Evolutionary conservation across 768 basidiomycete species (phyloP).

Genomic region (Hirschioporus abietinus): DNA sequence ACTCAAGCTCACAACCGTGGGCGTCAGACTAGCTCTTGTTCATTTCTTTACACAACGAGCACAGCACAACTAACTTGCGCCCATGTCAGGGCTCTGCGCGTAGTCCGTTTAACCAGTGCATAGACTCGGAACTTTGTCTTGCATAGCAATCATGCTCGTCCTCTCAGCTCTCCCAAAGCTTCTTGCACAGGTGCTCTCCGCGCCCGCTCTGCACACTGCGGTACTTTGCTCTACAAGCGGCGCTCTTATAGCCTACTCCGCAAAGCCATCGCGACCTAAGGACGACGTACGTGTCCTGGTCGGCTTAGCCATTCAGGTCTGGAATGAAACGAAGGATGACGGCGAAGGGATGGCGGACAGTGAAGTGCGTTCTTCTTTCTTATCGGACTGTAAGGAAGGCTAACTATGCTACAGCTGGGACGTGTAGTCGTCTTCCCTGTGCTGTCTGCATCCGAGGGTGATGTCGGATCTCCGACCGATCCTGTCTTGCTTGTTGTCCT

Average conservation of each 20-base stretch:
- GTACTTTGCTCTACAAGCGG: slow-evolving; percentile 70
- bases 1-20: not conserved
- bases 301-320: slow-evolving; percentile 68
- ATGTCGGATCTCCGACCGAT: slow-evolving; percentile 22
- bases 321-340: slow-evolving; percentile 67
- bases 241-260: slow-evolving; percentile 63
- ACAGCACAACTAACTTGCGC: not conserved
- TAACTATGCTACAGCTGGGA: slow-evolving; percentile 46
- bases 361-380: slow-evolving; percentile 47
- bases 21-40: not conserved
- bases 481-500: slow-evolving; percentile 69
- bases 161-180: slow-evolving; percentile 62
- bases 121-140: not conserved
- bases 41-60: not conserved
- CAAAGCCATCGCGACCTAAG: slow-evolving; percentile 51
- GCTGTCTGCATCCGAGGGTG: slow-evolving; percentile 29
- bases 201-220: slow-evolving; percentile 63
- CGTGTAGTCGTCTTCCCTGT: slow-evolving; percentile 65
- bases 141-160: slow-evolving; percentile 52
- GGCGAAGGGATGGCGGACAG: slow-evolving; percentile 71
- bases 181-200: slow-evolving; percentile 55
- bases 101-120: not conserved
- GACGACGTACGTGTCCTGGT: slow-evolving; percentile 71
- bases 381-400: not conserved
- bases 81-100: not conserved